Percentiles rank a stretch among this genome's conserved stretches.
Evolutionary conservation across 345 rosid genomes (phyloP).

Genomic region (Citrus maxima): DNA sequence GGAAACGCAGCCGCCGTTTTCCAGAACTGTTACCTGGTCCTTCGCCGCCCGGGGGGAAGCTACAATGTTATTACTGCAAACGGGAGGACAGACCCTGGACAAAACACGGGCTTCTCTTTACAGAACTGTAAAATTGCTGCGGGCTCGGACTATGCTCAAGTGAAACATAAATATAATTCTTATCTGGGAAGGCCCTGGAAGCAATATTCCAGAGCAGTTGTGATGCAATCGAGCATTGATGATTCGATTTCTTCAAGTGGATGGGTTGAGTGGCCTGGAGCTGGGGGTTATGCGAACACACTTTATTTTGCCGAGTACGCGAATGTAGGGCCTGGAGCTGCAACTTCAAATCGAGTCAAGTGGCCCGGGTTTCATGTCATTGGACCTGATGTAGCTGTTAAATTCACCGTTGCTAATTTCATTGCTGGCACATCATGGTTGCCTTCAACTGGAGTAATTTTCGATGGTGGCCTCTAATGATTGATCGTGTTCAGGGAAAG

Average conservation of each 20-base stretch:
- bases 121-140: conserved; percentile 51
- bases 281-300: conserved; percentile 21
- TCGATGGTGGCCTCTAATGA: conserved; percentile 42
- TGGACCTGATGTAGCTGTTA: conserved; percentile 34
- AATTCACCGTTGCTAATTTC: conserved; percentile 45
- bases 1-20: conserved; percentile 86
- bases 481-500: neutral
- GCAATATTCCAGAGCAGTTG: conserved; percentile 58
- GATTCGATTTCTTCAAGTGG: conserved; percentile 45
- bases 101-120: conserved; percentile 68
- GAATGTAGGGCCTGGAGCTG: conserved; percentile 48
- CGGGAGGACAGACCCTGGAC: conserved; percentile 63
- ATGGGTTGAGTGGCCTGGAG: conserved; percentile 75
- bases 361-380: conserved; percentile 58
- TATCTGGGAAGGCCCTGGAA: conserved; percentile 89
- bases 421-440: conserved; percentile 53
- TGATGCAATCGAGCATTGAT: conserved; percentile 66
- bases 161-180: conserved; percentile 29
- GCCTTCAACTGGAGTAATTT: conserved; percentile 61
- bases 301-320: conserved; percentile 52
- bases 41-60: conserved; percentile 39
- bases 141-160: conserved; percentile 28
- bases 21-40: conserved; percentile 52
- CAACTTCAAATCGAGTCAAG: conserved; percentile 30
- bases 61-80: conserved; percentile 55